Percentiles rank a stretch among this genome's conserved stretches.
phyloP scores from a whole-genome alignment of 106 monocot genomes.

The Acorus gramineus region DNA sequence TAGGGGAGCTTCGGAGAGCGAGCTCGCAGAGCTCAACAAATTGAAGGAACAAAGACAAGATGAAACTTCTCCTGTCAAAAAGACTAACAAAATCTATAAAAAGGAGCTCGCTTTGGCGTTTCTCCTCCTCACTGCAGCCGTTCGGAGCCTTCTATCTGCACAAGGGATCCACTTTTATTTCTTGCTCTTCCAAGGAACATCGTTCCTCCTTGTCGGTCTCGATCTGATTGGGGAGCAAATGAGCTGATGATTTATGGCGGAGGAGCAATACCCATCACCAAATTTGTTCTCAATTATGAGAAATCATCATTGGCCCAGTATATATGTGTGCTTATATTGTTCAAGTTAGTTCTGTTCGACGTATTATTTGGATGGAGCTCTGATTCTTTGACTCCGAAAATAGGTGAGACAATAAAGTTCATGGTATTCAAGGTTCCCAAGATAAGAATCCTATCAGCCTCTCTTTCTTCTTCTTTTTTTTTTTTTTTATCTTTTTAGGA shows the following conservation, averaged over 20 bases:
- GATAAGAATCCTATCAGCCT: too few relatives aligned
- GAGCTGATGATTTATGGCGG: slow-evolving; percentile 12
- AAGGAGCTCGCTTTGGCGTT: slow-evolving; percentile 59
- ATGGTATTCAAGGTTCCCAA: too few relatives aligned
- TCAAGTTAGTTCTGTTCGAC: too few relatives aligned
- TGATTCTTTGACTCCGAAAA: too few relatives aligned
- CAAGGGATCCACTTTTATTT: slow-evolving; percentile 77
- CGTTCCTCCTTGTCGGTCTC: slow-evolving; percentile 62
- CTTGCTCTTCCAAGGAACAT: slow-evolving; percentile 65
- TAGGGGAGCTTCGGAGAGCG: slow-evolving; percentile 38
- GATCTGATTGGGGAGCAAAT: slow-evolving; percentile 68
- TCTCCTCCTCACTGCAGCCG: slow-evolving; percentile 62
- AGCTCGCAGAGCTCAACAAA: slow-evolving; percentile 37
- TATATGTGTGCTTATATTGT: too few relatives aligned
- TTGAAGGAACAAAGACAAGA: slow-evolving; percentile 21
- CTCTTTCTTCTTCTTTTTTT: too few relatives aligned
- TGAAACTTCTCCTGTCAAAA: slow-evolving; percentile 12
- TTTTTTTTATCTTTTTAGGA: too few relatives aligned
- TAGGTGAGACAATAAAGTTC: too few relatives aligned
- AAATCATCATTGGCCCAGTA: too few relatives aligned
- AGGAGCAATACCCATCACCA: too few relatives aligned
- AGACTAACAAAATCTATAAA: slow-evolving; percentile 64
- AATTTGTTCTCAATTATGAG: too few relatives aligned
- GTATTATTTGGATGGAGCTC: too few relatives aligned
- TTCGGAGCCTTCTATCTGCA: slow-evolving; percentile 54